Evolutionary conservation across 495 filamentous ascomycete genomes (phyloP).

Genomic region (Geoglossum glabrum): DNA sequence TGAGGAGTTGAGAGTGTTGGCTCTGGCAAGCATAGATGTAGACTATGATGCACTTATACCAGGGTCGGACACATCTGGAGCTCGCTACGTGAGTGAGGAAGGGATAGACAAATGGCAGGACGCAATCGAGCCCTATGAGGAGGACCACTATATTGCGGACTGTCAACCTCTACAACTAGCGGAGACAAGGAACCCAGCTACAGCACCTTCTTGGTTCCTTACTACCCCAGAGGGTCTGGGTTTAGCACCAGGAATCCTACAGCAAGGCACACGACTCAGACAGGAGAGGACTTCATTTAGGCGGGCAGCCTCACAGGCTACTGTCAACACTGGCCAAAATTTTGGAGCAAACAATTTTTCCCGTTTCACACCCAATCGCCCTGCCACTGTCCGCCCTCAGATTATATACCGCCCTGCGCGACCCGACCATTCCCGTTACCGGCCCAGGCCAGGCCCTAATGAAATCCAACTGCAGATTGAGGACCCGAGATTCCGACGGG

Average conservation of each 20-base stretch:
- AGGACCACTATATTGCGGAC: background rate
- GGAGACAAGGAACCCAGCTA: background rate
- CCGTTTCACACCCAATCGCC: too few species aligned
- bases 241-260: background rate
- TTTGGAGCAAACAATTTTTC: too few species aligned
- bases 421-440: too few species aligned
- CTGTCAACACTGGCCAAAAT: background rate
- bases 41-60: background rate
- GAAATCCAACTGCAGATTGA: too few species aligned
- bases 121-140: background rate
- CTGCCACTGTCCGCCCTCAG: too few species aligned
- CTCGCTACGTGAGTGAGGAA: background rate
- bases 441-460: too few species aligned
- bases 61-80: background rate
- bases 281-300: background rate
- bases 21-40: background rate
- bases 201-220: background rate
- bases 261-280: background rate
- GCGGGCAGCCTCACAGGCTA: background rate
- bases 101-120: background rate
- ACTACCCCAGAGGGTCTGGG: background rate
- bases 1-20: background rate
- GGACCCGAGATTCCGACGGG: too few species aligned
- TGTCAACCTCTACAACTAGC: background rate
- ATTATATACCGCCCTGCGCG: too few species aligned